Evolutionary conservation across 108 stramenopile genomes (phyloP), one percentile per base, ranked within the genome.

Genomic region (Cyclotella atomus): DNA sequence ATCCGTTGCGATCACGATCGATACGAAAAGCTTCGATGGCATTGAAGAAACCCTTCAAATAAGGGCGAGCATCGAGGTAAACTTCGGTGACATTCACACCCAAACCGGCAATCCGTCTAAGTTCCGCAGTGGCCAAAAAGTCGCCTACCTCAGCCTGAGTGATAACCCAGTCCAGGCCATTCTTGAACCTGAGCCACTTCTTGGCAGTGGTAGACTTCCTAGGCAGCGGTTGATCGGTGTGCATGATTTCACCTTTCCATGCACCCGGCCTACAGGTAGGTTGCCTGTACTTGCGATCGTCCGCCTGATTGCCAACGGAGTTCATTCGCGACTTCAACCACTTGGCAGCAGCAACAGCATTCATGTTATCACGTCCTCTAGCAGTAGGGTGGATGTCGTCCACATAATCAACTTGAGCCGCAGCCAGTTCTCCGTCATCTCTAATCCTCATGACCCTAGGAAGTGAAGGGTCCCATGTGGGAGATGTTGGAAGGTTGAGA

Each of bases 31-130:
- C 32, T 27, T 68, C 67, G 2, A 68, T 1, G 0, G 50, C 55
- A 43, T 56, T 35, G 14, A 54, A 68, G 25, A 68, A 53, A 53
- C 54, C 53, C 27, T 68, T 68, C 21, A 68, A 28, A 30, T 32
- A 54, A 3, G 4, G 24, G 17, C 33, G 7, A 1, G 19, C 50
- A 30, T 54, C 49, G 9, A 7, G 5, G 24, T 68, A 68, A 1
- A 68, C 35, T 21, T 68, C 50, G 2, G 55, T 68, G 34, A 68
- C 20, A 54, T 68, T 52, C 1, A 68, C 24, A 7, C 67, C 49
- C 16, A 68, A 27, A 3, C 67, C 67, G 2, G 45, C 45, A 4
- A 45, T 45, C 19, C 5, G 45, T 6, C 45, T 4, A 2, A 45
- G 5, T 19, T 68, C 67, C 3, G 1, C 35, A 36, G 50, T 68